phyloP scores from a whole-genome alignment of 2,329 filamentous ascomycete genomes.

The Trichoderma harzianum region DNA sequence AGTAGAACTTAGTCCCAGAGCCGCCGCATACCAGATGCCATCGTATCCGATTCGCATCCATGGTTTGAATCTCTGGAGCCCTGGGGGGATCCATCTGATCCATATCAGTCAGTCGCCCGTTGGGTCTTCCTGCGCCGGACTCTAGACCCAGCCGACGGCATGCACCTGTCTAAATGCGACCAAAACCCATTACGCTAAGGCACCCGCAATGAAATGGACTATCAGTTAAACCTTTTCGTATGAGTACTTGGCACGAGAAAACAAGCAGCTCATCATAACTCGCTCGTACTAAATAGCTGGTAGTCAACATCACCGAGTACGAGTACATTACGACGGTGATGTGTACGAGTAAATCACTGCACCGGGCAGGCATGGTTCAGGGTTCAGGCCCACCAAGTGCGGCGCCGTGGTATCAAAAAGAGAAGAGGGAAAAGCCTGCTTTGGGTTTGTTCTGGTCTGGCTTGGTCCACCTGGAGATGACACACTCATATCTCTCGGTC shows the following conservation, averaged over 20 bases:
- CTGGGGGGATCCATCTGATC: background rate
- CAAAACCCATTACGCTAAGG: constrained; percentile 9
- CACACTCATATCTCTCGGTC: background rate
- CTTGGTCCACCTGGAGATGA: background rate
- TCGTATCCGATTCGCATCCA: background rate
- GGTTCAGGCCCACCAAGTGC: background rate
- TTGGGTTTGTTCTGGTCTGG: background rate
- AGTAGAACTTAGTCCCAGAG: background rate
- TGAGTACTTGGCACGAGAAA: background rate
- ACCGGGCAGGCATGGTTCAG: background rate
- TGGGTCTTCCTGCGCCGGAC: background rate
- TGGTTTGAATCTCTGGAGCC: background rate
- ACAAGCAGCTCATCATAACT: background rate
- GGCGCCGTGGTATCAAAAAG: background rate
- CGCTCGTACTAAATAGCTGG: background rate
- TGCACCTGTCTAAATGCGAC: constrained; percentile 12
- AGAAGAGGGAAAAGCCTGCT: background rate
- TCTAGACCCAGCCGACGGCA: constrained; percentile 1
- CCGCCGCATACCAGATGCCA: background rate
- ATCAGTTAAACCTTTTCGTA: background rate
- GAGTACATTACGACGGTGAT: background rate
- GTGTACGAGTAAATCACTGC: background rate
- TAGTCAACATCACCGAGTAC: background rate
- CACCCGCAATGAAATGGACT: background rate
- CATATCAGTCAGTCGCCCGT: background rate